Base-by-base conservation (phyloP, 2,329 filamentous ascomycete species). In the Amphichorda felina region DNA sequence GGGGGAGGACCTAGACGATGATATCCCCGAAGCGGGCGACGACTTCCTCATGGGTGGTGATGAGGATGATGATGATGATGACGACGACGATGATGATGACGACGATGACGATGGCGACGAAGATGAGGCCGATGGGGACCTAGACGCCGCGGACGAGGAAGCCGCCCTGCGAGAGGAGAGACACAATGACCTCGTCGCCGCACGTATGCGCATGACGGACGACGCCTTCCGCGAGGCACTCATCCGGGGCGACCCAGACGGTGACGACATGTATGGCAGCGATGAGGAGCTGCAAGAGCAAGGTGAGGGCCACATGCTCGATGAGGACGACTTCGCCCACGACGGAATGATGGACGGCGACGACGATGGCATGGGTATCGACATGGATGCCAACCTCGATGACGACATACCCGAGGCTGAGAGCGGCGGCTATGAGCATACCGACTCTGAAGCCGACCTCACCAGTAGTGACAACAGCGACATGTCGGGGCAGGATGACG, bases 381-480 rank as follows among this genome's bases (percentile, higher is more conserved):
- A 47, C 41, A 78, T 80, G 71, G 76, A 72, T 34, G 75, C 68
- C n/a, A 70, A 86, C 49, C 63, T 85, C 28, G 81, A 86, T 51
- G 78, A 75, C 33, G 78, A 81, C 40, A 72, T 85, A 25, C 79
- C 79, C 15, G 77, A 82, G 40, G 75, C 68, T 8, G 70, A 74
- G 47, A 63, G 60, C 48, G 72, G 66, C 18, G 72, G 73, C 45
- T 86, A 85, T 59, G 81, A 87, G 60, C 81, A 86, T 51, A 86
- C 82, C 8, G 82, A 86, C 56, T 81, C 79, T 2, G 81, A 85
- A 44, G 79, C 67, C 8, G 76, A 78, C 35, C 45, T 76, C 35
- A 68, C 57, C 40, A 72, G 65, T 48, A 70, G 66, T 41, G 60
- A 60, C 33, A 57, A 60, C 17, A 60, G 61, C 5, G 55, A 62